Evolutionary conservation across 2,329 filamentous ascomycete genomes (phyloP), one percentile per base, ranked within the genome.

Genomic region (Biscogniauxia mediterranea): DNA sequence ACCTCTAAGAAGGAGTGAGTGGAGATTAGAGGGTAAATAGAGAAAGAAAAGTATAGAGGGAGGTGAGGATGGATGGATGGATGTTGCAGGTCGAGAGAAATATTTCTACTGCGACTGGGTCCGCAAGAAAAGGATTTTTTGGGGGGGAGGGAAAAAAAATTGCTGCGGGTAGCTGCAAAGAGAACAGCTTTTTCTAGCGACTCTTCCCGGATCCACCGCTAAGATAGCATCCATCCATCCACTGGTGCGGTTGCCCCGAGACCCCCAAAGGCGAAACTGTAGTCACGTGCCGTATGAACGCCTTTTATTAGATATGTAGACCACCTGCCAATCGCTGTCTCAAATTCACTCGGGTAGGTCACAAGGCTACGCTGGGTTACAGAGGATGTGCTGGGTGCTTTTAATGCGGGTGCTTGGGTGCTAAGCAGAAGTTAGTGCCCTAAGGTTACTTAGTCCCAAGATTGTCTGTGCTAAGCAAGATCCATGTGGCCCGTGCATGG

Each of bases 1-100:
- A 75, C 68, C 66, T 68, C 69, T 69, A 75, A 78, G 74, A 85
- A 83, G 77, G 77, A 84, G 75, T 82, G 85, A 87, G 84, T 80
- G 84, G 85, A 86, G 85, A 86, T 82, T 77, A 71, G 70, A 71
- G 71, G 72, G 77, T 74, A 38, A 56, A 61, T 59, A 23, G 55
- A 64, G 56, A 53, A 65, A 63, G 52, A 60, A 65, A 64, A 64
- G 54, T 61, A 66, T 38, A 26, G 54, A 52, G 28, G 25, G 26
- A 32, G 23, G 55, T 52, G 61, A 66, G 60, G 64, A 69, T 61
- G 65, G 63, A 64, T 61, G 65, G 63, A 64, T 38, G 62, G 59
- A 55, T 42, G 52, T 58, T 65, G 68, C 67, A 71, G 67, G 68
- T 69, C 70, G 70, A 76, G 75, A 76, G 73, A 76, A 76, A 76